These are phyloP conservation scores for Digitaria exilis DNA, from an alignment of 202 grass and related monocot species.

Conservation along the genomic window DNA sequence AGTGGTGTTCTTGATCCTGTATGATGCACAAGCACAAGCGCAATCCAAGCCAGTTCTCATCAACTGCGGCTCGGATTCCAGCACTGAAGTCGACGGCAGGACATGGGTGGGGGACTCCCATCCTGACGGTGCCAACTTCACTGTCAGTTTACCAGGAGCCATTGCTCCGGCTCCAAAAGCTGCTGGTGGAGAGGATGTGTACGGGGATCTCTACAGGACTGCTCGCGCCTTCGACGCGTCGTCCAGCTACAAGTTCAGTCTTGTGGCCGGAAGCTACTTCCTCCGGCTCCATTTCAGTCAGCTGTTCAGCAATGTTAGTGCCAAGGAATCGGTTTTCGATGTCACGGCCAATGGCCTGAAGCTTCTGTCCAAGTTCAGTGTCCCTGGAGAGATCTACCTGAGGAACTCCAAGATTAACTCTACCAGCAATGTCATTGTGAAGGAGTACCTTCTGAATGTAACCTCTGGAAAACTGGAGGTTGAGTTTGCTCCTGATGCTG, in stretches of 20 bases:
- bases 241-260: conserved; percentile 47
- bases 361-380: conserved; percentile 56
- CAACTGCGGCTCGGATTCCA: conserved; percentile 57
- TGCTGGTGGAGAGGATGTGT: conserved; percentile 27
- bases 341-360: conserved; percentile 54
- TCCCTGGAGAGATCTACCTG: conserved; percentile 49
- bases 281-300: conserved; percentile 67
- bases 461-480: conserved; percentile 39
- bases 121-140: conserved; percentile 37
- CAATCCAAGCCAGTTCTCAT: conserved; percentile 41
- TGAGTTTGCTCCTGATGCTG: conserved; percentile 50
- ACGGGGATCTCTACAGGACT: conserved; percentile 50
- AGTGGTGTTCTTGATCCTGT: conserved; percentile 1
- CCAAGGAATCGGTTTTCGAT: conserved; percentile 50
- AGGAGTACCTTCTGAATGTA: conserved; percentile 68
- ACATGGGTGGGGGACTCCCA: conserved; percentile 55
- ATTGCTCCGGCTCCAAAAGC: conserved; percentile 29
- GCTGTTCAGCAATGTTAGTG: conserved; percentile 34
- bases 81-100: conserved; percentile 37
- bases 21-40: not conserved
- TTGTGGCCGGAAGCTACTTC: conserved; percentile 55
- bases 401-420: conserved; percentile 57
- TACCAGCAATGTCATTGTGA: conserved; percentile 35
- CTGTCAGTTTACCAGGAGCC: conserved; percentile 44
- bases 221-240: conserved; percentile 63